Percentiles rank a stretch among this genome's conserved stretches.
phyloP scores from a whole-genome alignment of 306 rosid species.

The Quercus ilex region DNA sequence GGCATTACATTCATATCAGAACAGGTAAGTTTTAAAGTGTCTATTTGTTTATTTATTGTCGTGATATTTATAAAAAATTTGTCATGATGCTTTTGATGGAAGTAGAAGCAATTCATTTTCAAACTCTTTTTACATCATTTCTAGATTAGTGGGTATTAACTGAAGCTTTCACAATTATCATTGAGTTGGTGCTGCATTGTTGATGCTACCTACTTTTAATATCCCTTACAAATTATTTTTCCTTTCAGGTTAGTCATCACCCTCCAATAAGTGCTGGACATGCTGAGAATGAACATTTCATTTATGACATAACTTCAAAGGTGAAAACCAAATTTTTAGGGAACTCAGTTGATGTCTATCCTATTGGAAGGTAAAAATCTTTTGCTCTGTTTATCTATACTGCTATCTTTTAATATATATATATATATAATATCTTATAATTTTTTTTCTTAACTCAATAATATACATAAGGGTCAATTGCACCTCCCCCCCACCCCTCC shows the following conservation, averaged over 20 bases:
- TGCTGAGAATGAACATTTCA: constrained; percentile 91
- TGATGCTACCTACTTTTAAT: constrained; percentile 22
- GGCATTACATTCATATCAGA: constrained; percentile 79
- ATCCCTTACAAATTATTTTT: constrained; percentile 5
- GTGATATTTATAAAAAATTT: background rate
- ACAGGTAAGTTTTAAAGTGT: constrained; percentile 51
- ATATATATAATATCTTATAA: background rate
- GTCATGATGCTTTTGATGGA: constrained; percentile 13
- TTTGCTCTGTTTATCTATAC: constrained; percentile 4
- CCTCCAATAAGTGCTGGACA: constrained; percentile 98
- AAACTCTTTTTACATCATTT: background rate
- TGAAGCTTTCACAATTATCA: background rate
- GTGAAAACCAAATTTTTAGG: constrained; percentile 91
- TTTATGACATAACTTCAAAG: constrained; percentile 88
- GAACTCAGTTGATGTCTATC: constrained; percentile 80
- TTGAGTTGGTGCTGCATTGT: background rate
- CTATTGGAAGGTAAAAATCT: constrained; percentile 75
- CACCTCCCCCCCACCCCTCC: too few relatives aligned
- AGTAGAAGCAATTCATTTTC: background rate
- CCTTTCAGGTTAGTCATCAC: constrained; percentile 86
- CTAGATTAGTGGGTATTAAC: constrained; percentile 1
- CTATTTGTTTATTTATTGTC: background rate
- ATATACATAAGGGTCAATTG: background rate
- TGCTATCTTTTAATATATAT: background rate
- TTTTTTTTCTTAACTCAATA: constrained; percentile 4